Conservation (phyloP, 768 basidiomycete genomes). For the Lepiota brunneoincarnata region DNA sequence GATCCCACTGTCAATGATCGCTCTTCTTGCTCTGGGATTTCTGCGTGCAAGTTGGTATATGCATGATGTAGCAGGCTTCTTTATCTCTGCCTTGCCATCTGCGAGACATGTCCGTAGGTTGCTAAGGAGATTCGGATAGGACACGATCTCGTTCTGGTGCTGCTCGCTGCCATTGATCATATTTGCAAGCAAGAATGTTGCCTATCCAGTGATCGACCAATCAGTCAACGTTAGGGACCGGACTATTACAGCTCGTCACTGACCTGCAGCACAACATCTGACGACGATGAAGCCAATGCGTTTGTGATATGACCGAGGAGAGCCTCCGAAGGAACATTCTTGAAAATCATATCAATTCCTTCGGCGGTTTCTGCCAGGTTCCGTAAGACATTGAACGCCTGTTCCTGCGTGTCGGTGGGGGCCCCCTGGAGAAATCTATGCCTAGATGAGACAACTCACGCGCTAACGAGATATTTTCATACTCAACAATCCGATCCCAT, state of each 20-base stretch:
- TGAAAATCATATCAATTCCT: slow-evolving; percentile 61
- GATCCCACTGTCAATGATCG: slow-evolving; percentile 38
- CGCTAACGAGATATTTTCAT: slow-evolving; percentile 18
- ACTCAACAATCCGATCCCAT: slow-evolving; percentile 63
- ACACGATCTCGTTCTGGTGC: slow-evolving; percentile 52
- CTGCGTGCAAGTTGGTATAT: slow-evolving; percentile 53
- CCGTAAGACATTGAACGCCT: slow-evolving; percentile 62
- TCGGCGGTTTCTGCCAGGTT: slow-evolving; percentile 67
- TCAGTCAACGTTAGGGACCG: neutral
- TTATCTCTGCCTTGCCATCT: slow-evolving; percentile 53
- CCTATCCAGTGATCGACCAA: slow-evolving; percentile 26
- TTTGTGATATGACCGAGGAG: slow-evolving; percentile 44
- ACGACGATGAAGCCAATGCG: slow-evolving; percentile 49
- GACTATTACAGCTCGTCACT: neutral
- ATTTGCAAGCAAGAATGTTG: slow-evolving; percentile 64
- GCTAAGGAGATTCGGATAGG: slow-evolving; percentile 46
- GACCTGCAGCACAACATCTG: slow-evolving; percentile 56
- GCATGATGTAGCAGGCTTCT: slow-evolving; percentile 59
- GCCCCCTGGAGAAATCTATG: slow-evolving; percentile 53
- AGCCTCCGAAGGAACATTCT: slow-evolving; percentile 32
- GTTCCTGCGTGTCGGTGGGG: slow-evolving; percentile 61
- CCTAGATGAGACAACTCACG: neutral
- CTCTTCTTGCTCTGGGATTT: slow-evolving; percentile 31
- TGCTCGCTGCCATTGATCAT: slow-evolving; percentile 56
- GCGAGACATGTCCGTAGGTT: slow-evolving; percentile 59